These are phyloP conservation scores for Copromyces sp. DNA, from an alignment of 495 filamentous ascomycete genomes.

Conservation along the genomic window DNA sequence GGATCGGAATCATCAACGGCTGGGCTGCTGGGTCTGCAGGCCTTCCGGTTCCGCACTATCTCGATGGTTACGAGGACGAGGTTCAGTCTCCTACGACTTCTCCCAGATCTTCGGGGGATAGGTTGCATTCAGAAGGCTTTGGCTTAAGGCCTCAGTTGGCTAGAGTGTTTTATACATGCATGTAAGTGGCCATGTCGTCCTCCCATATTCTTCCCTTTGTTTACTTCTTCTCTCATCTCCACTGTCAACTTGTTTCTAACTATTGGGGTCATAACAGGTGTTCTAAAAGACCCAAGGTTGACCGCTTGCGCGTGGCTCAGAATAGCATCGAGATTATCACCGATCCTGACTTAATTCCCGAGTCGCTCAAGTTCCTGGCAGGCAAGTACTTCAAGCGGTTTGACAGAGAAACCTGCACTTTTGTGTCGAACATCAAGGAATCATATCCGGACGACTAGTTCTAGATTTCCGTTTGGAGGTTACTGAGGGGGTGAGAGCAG, in stretches of 20 bases:
- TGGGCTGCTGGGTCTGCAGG: conserved; percentile 51
- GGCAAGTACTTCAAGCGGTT: conserved; percentile 87
- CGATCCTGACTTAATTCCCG: conserved; percentile 31
- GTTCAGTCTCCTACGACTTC: conserved; percentile 41
- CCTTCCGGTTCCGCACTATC: conserved; percentile 26
- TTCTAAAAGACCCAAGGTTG: conserved; percentile 23
- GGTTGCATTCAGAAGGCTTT: not conserved
- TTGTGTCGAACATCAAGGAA: conserved; percentile 79
- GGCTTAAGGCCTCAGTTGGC: conserved; percentile 26
- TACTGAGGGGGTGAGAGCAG: not conserved
- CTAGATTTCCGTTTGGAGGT: conserved; percentile 23
- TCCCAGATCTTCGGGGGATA: conserved; percentile 38
- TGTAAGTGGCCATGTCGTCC: conserved; percentile 46
- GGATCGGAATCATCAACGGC: conserved; percentile 71
- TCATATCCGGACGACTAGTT: conserved; percentile 75
- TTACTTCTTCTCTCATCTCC: not conserved
- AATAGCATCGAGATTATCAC: conserved; percentile 67
- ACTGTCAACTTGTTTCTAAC: not conserved
- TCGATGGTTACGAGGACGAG: conserved; percentile 29
- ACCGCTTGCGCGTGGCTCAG: conserved; percentile 67
- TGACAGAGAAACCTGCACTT: conserved; percentile 51
- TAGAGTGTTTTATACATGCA: conserved; percentile 74
- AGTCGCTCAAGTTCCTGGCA: conserved; percentile 54
- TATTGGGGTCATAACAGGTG: not conserved
- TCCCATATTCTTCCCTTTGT: not conserved